Evolutionary conservation across 1,284 basidiomycete species (phyloP), one percentile per base, ranked within the genome.

Genomic region (Cryptococcus amylolentus): DNA sequence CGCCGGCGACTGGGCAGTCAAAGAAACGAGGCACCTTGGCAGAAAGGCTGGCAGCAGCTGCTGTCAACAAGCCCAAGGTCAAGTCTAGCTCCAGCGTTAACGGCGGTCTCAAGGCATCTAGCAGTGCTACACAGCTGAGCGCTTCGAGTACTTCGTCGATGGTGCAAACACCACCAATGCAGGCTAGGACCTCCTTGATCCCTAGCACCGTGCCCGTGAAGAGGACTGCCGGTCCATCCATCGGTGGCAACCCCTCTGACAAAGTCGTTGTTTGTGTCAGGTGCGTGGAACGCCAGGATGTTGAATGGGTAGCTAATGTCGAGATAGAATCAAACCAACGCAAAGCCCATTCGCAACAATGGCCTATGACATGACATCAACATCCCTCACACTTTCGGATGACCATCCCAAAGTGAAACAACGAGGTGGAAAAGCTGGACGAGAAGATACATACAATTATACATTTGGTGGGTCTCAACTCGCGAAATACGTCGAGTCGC

Each of bases 261-360:
- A 76, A 76, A 53, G 74, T 76, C 23, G 63, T 75, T 10, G 74
- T 76, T 26, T 76, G 74, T 56, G 70, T 75, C 52, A 65, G 73
- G 72, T 75, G 28, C 61, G 72, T 52, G 38, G 27, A 50, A 55
- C 42, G 2, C 8, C 26, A 31, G 39, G 51, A 9, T 39, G 43
- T 41, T 8, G 47, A 10, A n/a, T 31, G 38, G 41, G 26, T 39
- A 12, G 20, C 49, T 46, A 26, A 40, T 5, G 20, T 42, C 6
- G 38, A 45, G 2, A 20, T 49, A 76, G 73, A 27, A 67, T 75
- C 57, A 76, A 76, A 54, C 74, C 74, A 5, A 73, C 74, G 2
- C 42, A 45, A 13, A 71, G 67, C 4, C 23, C 59, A n/a, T 75
- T 74, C 46, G 52, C 67, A 2, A 43, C 58, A 4, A 63, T 56